Evolutionary conservation across 805 yeast species (phyloP), one percentile per base, ranked within the genome.

Genomic region (Barnettozyma wickerhamii): DNA sequence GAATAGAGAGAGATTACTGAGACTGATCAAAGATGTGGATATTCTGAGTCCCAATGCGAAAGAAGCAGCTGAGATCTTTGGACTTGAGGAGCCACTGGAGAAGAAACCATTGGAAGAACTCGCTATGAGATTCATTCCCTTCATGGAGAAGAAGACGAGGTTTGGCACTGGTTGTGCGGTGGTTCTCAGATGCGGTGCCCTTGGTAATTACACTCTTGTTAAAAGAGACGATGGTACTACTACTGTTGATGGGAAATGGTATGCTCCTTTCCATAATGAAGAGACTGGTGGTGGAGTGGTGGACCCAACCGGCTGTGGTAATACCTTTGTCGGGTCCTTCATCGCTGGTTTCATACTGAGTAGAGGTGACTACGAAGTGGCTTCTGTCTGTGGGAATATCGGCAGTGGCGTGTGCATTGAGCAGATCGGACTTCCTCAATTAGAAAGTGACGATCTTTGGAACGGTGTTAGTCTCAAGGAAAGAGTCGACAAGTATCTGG

Each of bases 271-370:
- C 59, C 95, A 89, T 55, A 59, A 54, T 10, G 59, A n/a, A n/a
- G n/a, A 63, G 15, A 65, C 63, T 17, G 51, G 54, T 4, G 58
- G 54, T 4, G 58, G 60, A 35, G 89, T 89, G 0, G 67, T 84
- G 2, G 98, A 90, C 59, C 95, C 96, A 3, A 90, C 97, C 0
- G 98, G 98, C 0, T 96, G 95, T 14, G 98, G 98, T 0, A 95
- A 90, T 55, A 73, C 95, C 0, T 89, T 84, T 56, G 75, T 87
- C 38, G 97, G 96, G 1, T 95, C 85, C 0, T 74, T 88, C 41
- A 74, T 81, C 9, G 64, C 81, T 2, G 93, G 80, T 0, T 77
- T 73, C 48, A 64, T 74, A 1, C 56, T 79, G 37, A 62, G 77
- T 47, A 30, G 62, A 23, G 61, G 68, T 28, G 66, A 75, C 58